A percentile compares a stretch with the other conserved stretches of the same genome.
phyloP scores from a whole-genome alignment of 2,329 filamentous ascomycete genomes.

The Exophiala sp. region DNA sequence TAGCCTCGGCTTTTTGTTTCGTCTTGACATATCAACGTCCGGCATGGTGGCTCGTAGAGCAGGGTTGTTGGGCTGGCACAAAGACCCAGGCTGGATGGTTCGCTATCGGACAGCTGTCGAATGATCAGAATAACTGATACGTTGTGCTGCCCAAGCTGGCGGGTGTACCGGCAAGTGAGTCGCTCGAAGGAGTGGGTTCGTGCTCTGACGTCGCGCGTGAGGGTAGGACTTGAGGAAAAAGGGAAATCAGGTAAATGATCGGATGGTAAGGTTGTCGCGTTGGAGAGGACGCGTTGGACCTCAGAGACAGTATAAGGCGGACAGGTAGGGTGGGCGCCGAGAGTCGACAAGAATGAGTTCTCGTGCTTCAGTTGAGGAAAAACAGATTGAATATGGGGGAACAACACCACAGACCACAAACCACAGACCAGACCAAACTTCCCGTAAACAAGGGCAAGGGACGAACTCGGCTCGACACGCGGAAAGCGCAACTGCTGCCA shows the following conservation, averaged over 20 bases:
- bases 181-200: constrained; percentile 14
- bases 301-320: neutral
- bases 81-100: neutral
- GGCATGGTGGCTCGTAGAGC: constrained; percentile 16
- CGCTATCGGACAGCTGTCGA: neutral
- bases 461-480: constrained; percentile 1
- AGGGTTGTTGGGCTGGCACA: neutral
- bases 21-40: constrained; percentile 72
- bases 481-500: constrained; percentile 2
- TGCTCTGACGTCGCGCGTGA: constrained; percentile 9
- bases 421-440: neutral
- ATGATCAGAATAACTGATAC: no score
- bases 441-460: neutral
- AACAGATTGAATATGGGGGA: neutral
- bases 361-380: neutral
- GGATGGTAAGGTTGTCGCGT: neutral
- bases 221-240: neutral
- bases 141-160: neutral
- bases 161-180: neutral
- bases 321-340: neutral
- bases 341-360: neutral
- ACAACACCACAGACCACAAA: constrained; percentile 1
- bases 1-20: constrained; percentile 78
- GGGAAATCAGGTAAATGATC: neutral
- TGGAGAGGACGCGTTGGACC: neutral